A percentile compares a stretch with the other conserved stretches of the same genome.
phyloP scores from a whole-genome alignment of 148 eudicot species.

The Rhododendron ferrugineum region DNA sequence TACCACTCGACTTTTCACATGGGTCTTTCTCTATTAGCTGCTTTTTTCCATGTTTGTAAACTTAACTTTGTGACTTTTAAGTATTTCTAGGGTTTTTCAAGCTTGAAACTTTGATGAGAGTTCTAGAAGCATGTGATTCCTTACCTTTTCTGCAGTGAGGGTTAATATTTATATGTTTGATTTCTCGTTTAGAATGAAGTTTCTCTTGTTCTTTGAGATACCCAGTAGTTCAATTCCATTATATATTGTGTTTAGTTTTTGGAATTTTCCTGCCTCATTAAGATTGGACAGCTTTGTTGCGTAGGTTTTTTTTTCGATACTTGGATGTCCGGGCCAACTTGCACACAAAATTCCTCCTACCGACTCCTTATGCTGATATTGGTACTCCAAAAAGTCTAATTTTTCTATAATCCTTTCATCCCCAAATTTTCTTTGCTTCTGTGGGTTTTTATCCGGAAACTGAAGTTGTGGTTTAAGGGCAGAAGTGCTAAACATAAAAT shows the following conservation, averaged over 20 bases:
- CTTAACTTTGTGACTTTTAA: neutral
- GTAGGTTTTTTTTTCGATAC: neutral
- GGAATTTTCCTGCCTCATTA: neutral
- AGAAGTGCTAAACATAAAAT: neutral
- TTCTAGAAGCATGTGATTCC: neutral
- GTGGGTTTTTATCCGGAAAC: neutral
- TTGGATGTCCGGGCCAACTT: too few species aligned
- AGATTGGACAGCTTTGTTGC: neutral
- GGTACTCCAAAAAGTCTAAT: neutral
- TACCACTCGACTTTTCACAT: slow-evolving; percentile 7
- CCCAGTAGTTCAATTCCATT: neutral
- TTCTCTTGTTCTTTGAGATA: neutral
- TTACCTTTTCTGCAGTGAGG: neutral
- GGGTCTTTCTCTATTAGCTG: slow-evolving; percentile 8
- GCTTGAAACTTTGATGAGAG: neutral
- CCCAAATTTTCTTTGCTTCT: neutral
- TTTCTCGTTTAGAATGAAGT: neutral
- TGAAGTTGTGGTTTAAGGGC: neutral
- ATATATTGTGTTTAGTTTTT: neutral
- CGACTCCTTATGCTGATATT: neutral
- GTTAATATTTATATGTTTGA: neutral
- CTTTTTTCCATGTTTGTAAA: neutral
- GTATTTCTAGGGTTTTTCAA: neutral
- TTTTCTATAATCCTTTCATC: neutral
- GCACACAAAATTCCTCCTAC: neutral